These are phyloP conservation scores for Coleophoma eucalyptorum DNA, from an alignment of 2,329 filamentous ascomycete species.

Conservation along the genomic window DNA sequence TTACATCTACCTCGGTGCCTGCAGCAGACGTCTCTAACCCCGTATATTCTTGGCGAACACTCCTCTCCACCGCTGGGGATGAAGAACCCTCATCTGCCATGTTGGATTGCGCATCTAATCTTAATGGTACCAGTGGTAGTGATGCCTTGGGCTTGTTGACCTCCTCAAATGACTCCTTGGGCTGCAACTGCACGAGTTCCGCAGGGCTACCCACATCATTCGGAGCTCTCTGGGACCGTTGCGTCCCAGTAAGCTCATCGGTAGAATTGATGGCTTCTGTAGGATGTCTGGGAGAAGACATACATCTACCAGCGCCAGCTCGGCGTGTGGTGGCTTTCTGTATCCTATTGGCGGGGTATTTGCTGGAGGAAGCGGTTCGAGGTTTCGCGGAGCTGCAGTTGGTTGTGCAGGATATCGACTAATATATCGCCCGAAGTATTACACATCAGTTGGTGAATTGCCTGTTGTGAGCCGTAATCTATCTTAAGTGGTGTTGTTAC, in stretches of 20 bases:
- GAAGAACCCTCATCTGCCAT: constrained; percentile 2
- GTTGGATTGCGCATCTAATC: not conserved
- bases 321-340: not conserved
- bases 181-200: not conserved
- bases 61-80: not conserved
- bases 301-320: constrained; percentile 24
- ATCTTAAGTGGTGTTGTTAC: too few species aligned
- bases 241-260: constrained; percentile 16
- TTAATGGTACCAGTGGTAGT: not conserved
- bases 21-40: not conserved
- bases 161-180: not conserved
- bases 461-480: too few species aligned
- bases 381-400: not conserved
- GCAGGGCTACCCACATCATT: constrained; percentile 1
- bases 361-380: constrained; percentile 1
- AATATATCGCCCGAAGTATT: too few species aligned
- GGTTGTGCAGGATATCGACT: too few species aligned
- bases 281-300: constrained; percentile 26
- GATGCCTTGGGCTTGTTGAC: not conserved
- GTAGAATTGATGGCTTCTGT: constrained; percentile 16
- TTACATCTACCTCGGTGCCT: not conserved
- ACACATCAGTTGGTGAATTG: too few species aligned
- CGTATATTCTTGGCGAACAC: not conserved
- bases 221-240: constrained; percentile 1
- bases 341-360: constrained; percentile 24